Conservation (phyloP, 148 eudicot species). For the Rhododendron henanense region DNA sequence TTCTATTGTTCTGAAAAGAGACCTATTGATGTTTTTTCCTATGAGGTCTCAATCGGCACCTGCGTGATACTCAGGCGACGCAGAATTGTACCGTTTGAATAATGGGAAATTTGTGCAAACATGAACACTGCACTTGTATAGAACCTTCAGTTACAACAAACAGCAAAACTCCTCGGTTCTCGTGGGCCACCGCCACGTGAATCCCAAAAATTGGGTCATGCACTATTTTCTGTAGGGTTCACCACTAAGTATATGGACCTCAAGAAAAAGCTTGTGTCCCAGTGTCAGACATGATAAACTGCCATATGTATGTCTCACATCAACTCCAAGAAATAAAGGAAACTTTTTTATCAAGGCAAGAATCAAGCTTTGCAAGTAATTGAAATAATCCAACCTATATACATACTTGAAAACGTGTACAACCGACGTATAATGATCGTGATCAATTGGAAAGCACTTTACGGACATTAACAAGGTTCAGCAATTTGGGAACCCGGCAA, state of each 20-base stretch:
- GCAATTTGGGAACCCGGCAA: not conserved
- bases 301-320: not conserved
- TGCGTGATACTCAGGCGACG: not conserved
- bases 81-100: not conserved
- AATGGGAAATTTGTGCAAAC: not conserved
- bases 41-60: not conserved
- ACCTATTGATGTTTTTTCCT: not conserved
- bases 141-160: not conserved
- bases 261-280: not conserved
- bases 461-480: not conserved
- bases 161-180: not conserved
- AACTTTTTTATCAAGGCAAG: not conserved
- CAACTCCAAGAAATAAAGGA: not conserved
- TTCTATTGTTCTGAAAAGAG: not conserved
- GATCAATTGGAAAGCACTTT: too few relatives aligned
- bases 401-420: not conserved
- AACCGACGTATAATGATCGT: too few relatives aligned
- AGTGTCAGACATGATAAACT: not conserved
- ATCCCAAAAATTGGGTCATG: not conserved
- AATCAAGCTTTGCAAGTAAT: not conserved
- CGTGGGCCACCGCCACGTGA: not conserved
- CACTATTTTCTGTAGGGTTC: too few relatives aligned
- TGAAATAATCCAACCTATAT: not conserved
- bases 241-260: too few relatives aligned
- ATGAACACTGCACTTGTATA: not conserved